phyloP scores from a whole-genome alignment of 164 flowering plant genomes.

The Piper longum region DNA sequence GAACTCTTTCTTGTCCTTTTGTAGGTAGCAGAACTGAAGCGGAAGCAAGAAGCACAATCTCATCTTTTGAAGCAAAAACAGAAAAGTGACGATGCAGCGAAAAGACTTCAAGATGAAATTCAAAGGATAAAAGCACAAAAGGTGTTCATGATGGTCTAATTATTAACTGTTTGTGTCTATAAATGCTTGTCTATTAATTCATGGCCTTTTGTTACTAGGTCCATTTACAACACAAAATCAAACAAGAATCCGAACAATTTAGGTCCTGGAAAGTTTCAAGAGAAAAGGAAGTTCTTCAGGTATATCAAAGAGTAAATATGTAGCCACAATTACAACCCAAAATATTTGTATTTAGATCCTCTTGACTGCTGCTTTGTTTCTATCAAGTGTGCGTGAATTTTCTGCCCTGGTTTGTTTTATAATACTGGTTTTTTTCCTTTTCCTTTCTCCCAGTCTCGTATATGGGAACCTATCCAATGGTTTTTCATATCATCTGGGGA shows the following conservation, averaged over 20 bases:
- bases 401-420: too few relatives aligned
- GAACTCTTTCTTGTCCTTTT: slow-evolving; percentile 4
- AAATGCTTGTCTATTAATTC: neutral
- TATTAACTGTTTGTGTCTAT: neutral
- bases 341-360: too few relatives aligned
- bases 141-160: slow-evolving; percentile 23
- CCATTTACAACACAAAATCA: slow-evolving; percentile 92
- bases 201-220: slow-evolving; percentile 31
- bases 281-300: slow-evolving; percentile 98
- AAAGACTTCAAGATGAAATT: slow-evolving; percentile 85
- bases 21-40: slow-evolving; percentile 87
- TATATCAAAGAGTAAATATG: slow-evolving; percentile 8
- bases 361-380: too few relatives aligned
- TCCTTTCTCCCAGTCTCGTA: too few relatives aligned
- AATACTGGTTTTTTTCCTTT: too few relatives aligned
- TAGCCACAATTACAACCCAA: too few relatives aligned
- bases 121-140: slow-evolving; percentile 87
- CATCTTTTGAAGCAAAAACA: slow-evolving; percentile 89
- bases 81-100: slow-evolving; percentile 95
- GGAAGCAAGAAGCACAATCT: slow-evolving; percentile 97
- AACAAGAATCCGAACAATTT: slow-evolving; percentile 96
- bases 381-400: too few relatives aligned
- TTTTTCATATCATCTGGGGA: too few relatives aligned
- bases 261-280: slow-evolving; percentile 86
- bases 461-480: too few relatives aligned